Evolutionary conservation across 2,329 filamentous ascomycete genomes (phyloP).

Genomic region (Fusarium sp.): DNA sequence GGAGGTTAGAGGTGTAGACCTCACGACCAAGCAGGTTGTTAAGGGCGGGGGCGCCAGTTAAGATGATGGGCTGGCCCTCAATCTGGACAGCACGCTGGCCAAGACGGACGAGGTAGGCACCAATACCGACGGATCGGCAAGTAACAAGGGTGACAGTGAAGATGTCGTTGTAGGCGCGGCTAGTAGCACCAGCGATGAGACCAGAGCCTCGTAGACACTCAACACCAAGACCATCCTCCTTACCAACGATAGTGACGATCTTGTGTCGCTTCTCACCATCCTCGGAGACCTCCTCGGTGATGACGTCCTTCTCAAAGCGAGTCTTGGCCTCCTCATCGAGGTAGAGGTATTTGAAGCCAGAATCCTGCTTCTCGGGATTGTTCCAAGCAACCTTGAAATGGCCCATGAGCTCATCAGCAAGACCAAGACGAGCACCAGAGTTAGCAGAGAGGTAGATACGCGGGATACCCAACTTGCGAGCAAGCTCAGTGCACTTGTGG

Average conservation of each 20-base stretch:
- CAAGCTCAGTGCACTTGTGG: slow-evolving; percentile 97
- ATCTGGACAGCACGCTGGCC: slow-evolving; percentile 99
- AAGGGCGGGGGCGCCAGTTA: slow-evolving; percentile 95
- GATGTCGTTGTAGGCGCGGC: slow-evolving; percentile 96
- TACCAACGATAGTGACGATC: slow-evolving; percentile 92
- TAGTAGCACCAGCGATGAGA: slow-evolving; percentile 97
- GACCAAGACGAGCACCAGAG: slow-evolving; percentile 95
- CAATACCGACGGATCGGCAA: slow-evolving; percentile 98
- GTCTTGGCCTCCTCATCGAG: slow-evolving; percentile 86
- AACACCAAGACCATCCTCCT: slow-evolving; percentile 95
- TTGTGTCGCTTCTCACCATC: slow-evolving; percentile 91
- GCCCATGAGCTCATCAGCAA: slow-evolving; percentile 96
- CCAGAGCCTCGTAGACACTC: slow-evolving; percentile 97
- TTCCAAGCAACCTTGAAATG: slow-evolving; percentile 99
- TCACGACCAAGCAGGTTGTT: slow-evolving; percentile 98
- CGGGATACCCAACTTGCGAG: slow-evolving; percentile 91
- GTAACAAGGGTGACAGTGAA: slow-evolving; percentile 98
- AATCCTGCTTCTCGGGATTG: slow-evolving; percentile 79
- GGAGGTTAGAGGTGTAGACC: slow-evolving; percentile 98
- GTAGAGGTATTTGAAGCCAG: slow-evolving; percentile 97
- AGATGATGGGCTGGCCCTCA: slow-evolving; percentile 97
- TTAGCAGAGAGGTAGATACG: slow-evolving; percentile 98
- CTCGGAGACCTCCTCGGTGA: slow-evolving; percentile 87
- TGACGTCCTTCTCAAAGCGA: slow-evolving; percentile 76
- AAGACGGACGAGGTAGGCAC: slow-evolving; percentile 97